Percentiles rank a stretch among this genome's conserved stretches.
phyloP scores from a whole-genome alignment of 306 rosid genomes.

The Aeschynomene evenia region DNA sequence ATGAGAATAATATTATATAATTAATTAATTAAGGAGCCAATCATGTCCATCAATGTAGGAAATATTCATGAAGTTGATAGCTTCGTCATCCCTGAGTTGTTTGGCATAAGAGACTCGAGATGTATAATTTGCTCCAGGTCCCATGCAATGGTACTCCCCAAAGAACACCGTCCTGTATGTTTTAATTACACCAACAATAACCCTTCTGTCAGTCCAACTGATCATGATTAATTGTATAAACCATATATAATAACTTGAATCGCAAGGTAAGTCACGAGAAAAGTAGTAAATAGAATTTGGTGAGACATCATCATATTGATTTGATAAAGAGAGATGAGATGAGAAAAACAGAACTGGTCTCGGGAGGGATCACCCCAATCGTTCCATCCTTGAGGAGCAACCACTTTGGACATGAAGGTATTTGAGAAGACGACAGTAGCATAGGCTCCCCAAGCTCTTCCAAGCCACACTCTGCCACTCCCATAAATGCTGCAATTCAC shows the following conservation, averaged over 20 bases:
- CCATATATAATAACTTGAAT: too few relatives aligned
- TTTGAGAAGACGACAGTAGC: slow-evolving; percentile 63
- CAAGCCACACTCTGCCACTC: slow-evolving; percentile 79
- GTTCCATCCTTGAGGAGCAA: slow-evolving; percentile 70
- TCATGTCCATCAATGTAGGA: slow-evolving; percentile 56
- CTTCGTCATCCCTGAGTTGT: slow-evolving; percentile 63
- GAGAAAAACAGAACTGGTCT: slow-evolving; percentile 53
- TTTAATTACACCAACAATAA: slow-evolving; percentile 1
- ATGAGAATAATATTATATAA: too few relatives aligned
- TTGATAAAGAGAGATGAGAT: not conserved
- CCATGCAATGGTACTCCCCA: slow-evolving; percentile 63
- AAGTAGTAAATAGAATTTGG: too few relatives aligned
- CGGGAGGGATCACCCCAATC: slow-evolving; percentile 72
- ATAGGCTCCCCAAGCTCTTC: slow-evolving; percentile 78
- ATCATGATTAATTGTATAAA: too few relatives aligned
- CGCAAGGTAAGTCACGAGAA: too few relatives aligned
- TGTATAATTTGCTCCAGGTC: slow-evolving; percentile 56
- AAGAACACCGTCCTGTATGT: slow-evolving; percentile 70
- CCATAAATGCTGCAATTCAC: slow-evolving; percentile 75
- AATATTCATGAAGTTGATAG: slow-evolving; percentile 44
- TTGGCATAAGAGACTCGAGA: slow-evolving; percentile 57
- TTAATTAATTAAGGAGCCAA: slow-evolving; percentile 55
- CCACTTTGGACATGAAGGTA: slow-evolving; percentile 64
- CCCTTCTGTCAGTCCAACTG: not conserved
- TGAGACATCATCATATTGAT: not conserved